Conservation (phyloP, 345 rosid genomes). For the Toxicodendron radicans region DNA sequence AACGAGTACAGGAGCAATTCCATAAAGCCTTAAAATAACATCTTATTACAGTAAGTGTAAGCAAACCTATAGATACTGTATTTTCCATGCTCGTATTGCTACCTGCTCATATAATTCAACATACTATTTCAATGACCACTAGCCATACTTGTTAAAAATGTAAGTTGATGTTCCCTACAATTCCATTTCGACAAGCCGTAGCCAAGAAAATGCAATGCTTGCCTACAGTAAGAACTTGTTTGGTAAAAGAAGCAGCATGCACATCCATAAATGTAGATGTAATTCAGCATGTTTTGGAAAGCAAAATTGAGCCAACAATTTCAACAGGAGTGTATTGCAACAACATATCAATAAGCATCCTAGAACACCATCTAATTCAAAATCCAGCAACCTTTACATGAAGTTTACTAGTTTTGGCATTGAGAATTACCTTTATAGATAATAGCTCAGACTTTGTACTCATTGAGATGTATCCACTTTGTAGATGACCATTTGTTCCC, state of each 20-base stretch:
- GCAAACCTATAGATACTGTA: neutral
- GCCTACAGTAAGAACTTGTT: no score
- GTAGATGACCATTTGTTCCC: slow-evolving; percentile 97
- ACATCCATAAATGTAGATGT: neutral
- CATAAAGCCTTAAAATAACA: neutral
- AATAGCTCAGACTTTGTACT: slow-evolving; percentile 48
- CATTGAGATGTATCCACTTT: slow-evolving; percentile 85
- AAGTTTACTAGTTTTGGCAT: neutral
- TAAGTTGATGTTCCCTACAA: neutral
- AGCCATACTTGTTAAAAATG: neutral
- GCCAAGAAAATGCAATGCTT: no score
- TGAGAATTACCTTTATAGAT: slow-evolving; percentile 14
- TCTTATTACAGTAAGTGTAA: neutral
- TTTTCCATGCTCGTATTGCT: neutral
- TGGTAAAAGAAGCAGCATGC: no score
- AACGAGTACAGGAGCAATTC: neutral
- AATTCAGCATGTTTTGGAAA: neutral
- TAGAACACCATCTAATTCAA: neutral
- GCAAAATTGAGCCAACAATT: neutral
- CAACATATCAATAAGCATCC: neutral
- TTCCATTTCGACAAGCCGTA: no score
- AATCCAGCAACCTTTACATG: neutral
- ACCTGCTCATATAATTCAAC: neutral
- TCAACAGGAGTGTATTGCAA: neutral
- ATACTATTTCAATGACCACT: neutral